Conservation (phyloP, 805 yeast genomes). For the Candida hungchunana region DNA sequence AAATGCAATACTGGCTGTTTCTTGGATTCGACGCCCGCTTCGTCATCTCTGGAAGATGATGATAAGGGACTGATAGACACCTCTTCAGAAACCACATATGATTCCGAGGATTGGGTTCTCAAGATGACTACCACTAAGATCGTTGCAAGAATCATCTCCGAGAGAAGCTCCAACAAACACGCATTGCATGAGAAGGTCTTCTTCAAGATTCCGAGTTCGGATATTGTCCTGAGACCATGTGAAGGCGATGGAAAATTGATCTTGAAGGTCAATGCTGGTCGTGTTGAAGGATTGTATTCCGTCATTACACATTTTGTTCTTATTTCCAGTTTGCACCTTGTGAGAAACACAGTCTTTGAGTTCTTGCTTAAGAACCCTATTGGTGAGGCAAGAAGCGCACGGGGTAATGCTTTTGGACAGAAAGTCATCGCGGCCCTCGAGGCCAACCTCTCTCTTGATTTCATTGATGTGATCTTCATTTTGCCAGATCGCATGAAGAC, state of each 20-base stretch:
- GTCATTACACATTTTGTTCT: conserved; percentile 42
- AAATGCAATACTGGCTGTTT: background rate
- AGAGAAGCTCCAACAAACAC: conserved; percentile 27
- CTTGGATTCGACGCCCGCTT: conserved; percentile 19
- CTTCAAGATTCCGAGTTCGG: conserved; percentile 27
- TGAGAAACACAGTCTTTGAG: conserved; percentile 37
- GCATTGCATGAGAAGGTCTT: conserved; percentile 29
- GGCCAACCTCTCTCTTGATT: conserved; percentile 21
- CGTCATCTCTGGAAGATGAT: conserved; percentile 32
- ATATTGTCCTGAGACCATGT: conserved; percentile 22
- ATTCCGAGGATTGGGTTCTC: conserved; percentile 13
- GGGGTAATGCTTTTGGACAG: conserved; percentile 13
- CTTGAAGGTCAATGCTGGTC: conserved; percentile 26
- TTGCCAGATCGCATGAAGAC: conserved; percentile 47
- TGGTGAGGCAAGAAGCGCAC: conserved; percentile 20
- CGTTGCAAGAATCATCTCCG: conserved; percentile 29
- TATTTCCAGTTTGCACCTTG: conserved; percentile 40
- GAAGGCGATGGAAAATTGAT: conserved; percentile 22
- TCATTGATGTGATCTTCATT: conserved; percentile 27
- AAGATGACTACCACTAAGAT: conserved; percentile 12
- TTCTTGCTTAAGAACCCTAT: conserved; percentile 19
- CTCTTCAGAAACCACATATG: conserved; percentile 15
- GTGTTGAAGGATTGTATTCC: conserved; percentile 33
- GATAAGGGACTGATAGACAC: conserved; percentile 25
- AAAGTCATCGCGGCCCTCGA: conserved; percentile 23